phyloP scores from a whole-genome alignment of 164 flowering plant species.

The Vitis riparia region DNA sequence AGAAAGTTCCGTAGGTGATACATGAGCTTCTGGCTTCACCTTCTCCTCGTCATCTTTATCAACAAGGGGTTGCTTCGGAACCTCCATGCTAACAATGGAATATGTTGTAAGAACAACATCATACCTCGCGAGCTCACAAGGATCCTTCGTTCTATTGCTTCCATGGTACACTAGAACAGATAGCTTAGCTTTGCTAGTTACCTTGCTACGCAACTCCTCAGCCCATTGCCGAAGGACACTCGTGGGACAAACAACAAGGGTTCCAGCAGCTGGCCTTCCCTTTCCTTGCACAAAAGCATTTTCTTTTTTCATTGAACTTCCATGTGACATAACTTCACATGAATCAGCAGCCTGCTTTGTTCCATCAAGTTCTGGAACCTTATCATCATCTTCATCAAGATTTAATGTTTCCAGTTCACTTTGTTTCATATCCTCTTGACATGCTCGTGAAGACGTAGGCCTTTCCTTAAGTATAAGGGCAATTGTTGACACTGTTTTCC shows the following conservation, averaged over 20 bases:
- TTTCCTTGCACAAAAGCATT: conserved; percentile 28
- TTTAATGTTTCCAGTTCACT: conserved; percentile 50
- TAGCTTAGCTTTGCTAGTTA: conserved; percentile 65
- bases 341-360: conserved; percentile 21
- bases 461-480: conserved; percentile 90
- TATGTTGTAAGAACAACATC: conserved; percentile 97
- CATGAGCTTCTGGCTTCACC: conserved; percentile 20
- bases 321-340: conserved; percentile 13
- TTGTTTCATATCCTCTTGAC: conserved; percentile 19
- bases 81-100: conserved; percentile 93
- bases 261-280: conserved; percentile 91
- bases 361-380: conserved; percentile 19
- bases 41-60: conserved; percentile 66
- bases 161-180: conserved; percentile 87
- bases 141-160: conserved; percentile 78
- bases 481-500: conserved; percentile 89
- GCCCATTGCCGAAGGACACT: conserved; percentile 97
- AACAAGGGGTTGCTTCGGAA: conserved; percentile 74
- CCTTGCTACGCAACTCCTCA: conserved; percentile 81
- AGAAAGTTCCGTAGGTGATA: conserved; percentile 22
- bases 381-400: conserved; percentile 76
- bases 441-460: conserved; percentile 45
- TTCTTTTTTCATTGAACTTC: conserved; percentile 3
- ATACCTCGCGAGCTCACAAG: conserved; percentile 72
- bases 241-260: conserved; percentile 92